Base-by-base conservation (phyloP, 2,329 filamentous ascomycete genomes). In the Pseudogymnoascus sp. region DNA sequence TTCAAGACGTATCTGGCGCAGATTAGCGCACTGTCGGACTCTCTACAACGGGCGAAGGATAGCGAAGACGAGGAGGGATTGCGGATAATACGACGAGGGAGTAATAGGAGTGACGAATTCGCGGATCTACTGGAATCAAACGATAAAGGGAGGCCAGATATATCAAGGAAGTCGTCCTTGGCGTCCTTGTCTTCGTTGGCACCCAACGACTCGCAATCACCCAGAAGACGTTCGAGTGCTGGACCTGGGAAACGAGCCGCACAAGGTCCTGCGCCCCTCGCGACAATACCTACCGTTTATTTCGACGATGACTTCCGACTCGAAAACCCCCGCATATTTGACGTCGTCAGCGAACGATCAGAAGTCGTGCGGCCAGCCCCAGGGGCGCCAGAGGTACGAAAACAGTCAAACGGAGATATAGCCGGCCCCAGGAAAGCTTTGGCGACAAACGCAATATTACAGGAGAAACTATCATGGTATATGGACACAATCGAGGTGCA, bases 401-500 rank as follows among this genome's bases (percentile, higher is more conserved):
- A 78, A 37, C 76, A 76, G 4, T 75, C 79, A 3, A 90, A 87
- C 73, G 86, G 85, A 4, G 80, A 79, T 61, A 77, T 82, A 0
- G 77, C 82, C 21, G 82, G 83, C 10, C 87, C 90, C 7, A 85
- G 93, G 66, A 98, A 97, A 74, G 90, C 91, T 1, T 80, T 99
- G 28, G 93, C 93, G 6, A 97, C 93, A 0, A 99, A 99, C 76
- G 95, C 95, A 0, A 99, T 99, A 65, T 76, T 99, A 37, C 95
- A 99, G 74, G 95, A 99, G 76, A 99, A 99, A 76, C 80, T 99
- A 11, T 98, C 95, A 0, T 99, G 95, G 95, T 99, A 99, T 75
- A 96, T 99, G 92, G 95, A 99, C 74, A 99, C 95, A 0, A 92
- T 99, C 21, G 95, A 99, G 74, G 92, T 99, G 63, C 95, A 99